phyloP scores from a whole-genome alignment of 202 grass and related monocot species.

The Panicum hallii region DNA sequence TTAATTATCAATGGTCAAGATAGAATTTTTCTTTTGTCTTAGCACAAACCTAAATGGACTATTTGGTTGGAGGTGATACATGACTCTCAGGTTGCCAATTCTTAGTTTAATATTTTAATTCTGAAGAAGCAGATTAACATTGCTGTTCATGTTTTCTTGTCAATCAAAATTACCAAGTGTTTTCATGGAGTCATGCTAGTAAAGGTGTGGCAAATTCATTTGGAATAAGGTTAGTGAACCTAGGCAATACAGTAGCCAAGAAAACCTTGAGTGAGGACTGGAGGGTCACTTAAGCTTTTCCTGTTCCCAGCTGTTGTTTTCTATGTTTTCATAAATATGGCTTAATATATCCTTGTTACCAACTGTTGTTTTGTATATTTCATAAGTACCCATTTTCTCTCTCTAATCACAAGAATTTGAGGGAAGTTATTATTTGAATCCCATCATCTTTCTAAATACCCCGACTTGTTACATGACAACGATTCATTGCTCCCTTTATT shows the following conservation, averaged over 20 bases:
- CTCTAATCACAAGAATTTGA: background rate
- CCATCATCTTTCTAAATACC: background rate
- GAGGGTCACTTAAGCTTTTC: background rate
- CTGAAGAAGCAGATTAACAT: slow-evolving; percentile 1
- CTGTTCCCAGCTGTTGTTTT: slow-evolving; percentile 9
- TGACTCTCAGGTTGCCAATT: background rate
- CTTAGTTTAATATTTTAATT: background rate
- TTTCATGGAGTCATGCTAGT: background rate
- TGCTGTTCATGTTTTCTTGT: background rate
- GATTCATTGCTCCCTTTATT: background rate
- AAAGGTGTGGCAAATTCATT: background rate
- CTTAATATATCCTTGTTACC: background rate
- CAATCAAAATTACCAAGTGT: background rate
- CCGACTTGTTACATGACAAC: background rate
- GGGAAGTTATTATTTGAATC: background rate
- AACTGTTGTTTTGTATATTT: background rate
- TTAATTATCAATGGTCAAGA: background rate
- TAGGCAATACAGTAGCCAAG: background rate
- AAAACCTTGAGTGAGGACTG: background rate
- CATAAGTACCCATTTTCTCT: background rate
- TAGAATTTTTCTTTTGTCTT: background rate
- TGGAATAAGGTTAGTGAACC: background rate
- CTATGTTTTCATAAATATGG: background rate
- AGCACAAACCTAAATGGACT: background rate
- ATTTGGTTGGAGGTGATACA: background rate